Base-by-base conservation (phyloP, 345 rosid species). In the Isatis tinctoria region DNA sequence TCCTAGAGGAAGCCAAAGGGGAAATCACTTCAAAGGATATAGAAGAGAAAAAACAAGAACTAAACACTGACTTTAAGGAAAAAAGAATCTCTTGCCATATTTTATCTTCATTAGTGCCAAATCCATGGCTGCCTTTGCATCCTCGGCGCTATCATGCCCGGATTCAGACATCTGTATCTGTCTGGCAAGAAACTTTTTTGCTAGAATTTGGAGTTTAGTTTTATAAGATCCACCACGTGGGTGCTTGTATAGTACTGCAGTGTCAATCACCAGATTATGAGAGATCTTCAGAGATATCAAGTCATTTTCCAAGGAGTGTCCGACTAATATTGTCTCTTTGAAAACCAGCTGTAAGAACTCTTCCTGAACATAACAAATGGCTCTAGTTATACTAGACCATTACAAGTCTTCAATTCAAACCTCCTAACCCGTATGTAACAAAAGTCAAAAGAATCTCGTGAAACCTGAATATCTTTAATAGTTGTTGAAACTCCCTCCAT, bases 231-330 rank as follows among this genome's bases (percentile, higher is more conserved):
- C 84, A 43, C 90, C 92, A 16, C 84, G 88, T 3, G 94, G 92
- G 76, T 88, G 92, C 80, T 90, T 86, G 87, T 95, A 95, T 36
- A 92, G 69, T 44, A 95, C 70, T 51, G 99, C 88, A 40, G 99
- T 92, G 80, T 95, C 99, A 84, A 95, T 86, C 79, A 95, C 97
- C 87, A 87, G 61, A 39, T 81, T 72, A 60, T 95, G 99, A 81
- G 85, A 86, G 79, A 92, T 85, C 86, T 88, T 92, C 81, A 92
- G 70, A 65, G 97, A 96, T 60, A 84, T 65, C 74, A 95, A 84
- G 76, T 95, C 97, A 83, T 90, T 95, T 77, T 90, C 99, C 86
- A 95, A 76, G n/a, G 99, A 95, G 73, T 95, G 99, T 67, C 98
- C 98, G 13, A 95, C 83, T 83, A 95, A 83, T 84, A 92, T 65